phyloP scores from a whole-genome alignment of 805 yeast genomes.

The Candida cerambycidarum region DNA sequence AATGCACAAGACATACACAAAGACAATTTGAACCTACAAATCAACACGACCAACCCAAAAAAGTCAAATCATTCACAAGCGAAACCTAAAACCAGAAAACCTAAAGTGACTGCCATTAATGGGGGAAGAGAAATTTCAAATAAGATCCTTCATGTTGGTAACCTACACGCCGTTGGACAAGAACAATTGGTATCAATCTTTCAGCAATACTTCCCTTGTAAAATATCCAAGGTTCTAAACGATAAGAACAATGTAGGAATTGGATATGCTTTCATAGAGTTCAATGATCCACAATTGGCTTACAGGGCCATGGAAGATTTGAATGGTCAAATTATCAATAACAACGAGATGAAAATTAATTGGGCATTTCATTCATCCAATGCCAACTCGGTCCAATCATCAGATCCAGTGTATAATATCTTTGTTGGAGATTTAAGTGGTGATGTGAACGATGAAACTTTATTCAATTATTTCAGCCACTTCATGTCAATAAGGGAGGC shows the following conservation, averaged over 20 bases:
- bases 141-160: slow-evolving; percentile 75
- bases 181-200: slow-evolving; percentile 62
- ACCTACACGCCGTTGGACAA: slow-evolving; percentile 66
- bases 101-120: slow-evolving; percentile 55
- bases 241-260: slow-evolving; percentile 74
- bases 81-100: not conserved
- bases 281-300: slow-evolving; percentile 56
- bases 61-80: too few relatives aligned
- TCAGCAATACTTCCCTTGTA: slow-evolving; percentile 58
- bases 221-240: slow-evolving; percentile 65
- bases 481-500: slow-evolving; percentile 72
- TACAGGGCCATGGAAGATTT: slow-evolving; percentile 58
- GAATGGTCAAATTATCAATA: slow-evolving; percentile 57
- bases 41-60: too few relatives aligned
- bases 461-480: slow-evolving; percentile 54
- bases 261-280: slow-evolving; percentile 85
- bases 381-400: slow-evolving; percentile 43
- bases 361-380: slow-evolving; percentile 87
- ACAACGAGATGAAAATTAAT: slow-evolving; percentile 60
- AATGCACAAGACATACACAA: too few relatives aligned
- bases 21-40: too few relatives aligned
- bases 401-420: slow-evolving; percentile 59
- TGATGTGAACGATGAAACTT: slow-evolving; percentile 77
- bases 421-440: slow-evolving; percentile 85
- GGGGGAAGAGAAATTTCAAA: slow-evolving; percentile 83